Evolutionary conservation across 2,329 filamentous ascomycete genomes (phyloP).

Genomic region (Cladosporium sp.): DNA sequence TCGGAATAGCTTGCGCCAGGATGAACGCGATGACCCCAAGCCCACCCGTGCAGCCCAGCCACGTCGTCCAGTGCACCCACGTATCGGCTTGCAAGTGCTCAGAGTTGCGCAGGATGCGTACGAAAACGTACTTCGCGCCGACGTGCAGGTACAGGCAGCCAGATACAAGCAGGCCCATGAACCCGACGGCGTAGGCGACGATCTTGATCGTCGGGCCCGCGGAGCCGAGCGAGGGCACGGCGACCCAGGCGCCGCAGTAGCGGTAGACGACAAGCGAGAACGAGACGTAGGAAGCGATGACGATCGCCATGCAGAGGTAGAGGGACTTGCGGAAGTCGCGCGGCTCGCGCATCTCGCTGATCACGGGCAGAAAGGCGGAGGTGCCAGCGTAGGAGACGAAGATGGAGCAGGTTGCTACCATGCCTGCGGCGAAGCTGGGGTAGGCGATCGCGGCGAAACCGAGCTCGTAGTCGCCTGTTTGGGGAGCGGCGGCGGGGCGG

Average conservation of each 20-base stretch:
- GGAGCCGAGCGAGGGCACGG: constrained; percentile 55
- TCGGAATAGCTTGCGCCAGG: constrained; percentile 48
- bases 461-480: constrained; percentile 53
- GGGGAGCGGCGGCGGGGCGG: constrained; percentile 55
- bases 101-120: constrained; percentile 48
- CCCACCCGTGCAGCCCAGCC: constrained; percentile 42
- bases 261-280: constrained; percentile 57
- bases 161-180: constrained; percentile 50
- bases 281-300: constrained; percentile 51
- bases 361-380: constrained; percentile 57
- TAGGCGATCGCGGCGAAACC: constrained; percentile 52
- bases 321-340: constrained; percentile 56
- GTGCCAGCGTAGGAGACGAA: constrained; percentile 56
- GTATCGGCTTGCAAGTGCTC: constrained; percentile 48
- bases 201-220: constrained; percentile 56
- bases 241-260: constrained; percentile 58
- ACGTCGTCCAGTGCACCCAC: constrained; percentile 46
- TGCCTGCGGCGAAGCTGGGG: constrained; percentile 53
- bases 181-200: constrained; percentile 54
- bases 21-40: constrained; percentile 44
- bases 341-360: constrained; percentile 58
- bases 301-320: constrained; percentile 53
- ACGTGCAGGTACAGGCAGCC: constrained; percentile 44
- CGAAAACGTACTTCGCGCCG: constrained; percentile 51
- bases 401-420: constrained; percentile 53